Evolutionary conservation across 495 filamentous ascomycete species (phyloP).

Genomic region (Wilcoxina mikolae): DNA sequence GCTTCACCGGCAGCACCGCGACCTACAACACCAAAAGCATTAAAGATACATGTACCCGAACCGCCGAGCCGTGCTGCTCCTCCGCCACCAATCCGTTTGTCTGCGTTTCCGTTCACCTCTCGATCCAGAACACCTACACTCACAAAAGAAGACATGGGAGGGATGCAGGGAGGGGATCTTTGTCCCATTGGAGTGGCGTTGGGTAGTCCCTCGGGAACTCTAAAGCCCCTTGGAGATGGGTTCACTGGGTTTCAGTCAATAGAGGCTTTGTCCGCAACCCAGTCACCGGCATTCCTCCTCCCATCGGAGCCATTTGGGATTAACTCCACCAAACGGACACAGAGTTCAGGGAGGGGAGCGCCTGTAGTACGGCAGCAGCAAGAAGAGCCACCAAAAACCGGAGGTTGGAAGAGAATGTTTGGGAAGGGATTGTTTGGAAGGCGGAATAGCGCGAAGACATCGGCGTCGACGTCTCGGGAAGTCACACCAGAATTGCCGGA

Average conservation of each 20-base stretch:
- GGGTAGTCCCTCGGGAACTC: conserved; percentile 36
- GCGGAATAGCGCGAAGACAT: conserved; percentile 11
- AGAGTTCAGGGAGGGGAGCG: conserved; percentile 2
- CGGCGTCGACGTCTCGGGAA: neutral
- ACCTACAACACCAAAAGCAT: conserved; percentile 1
- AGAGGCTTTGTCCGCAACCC: neutral
- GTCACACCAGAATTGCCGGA: conserved; percentile 2
- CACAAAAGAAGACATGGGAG: conserved; percentile 33
- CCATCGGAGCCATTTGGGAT: conserved; percentile 16
- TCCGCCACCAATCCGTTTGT: neutral
- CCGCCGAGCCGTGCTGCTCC: neutral
- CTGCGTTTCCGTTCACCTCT: conserved; percentile 15
- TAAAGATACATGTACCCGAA: conserved; percentile 9
- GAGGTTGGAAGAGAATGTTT: conserved; percentile 22
- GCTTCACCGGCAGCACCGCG: conserved; percentile 2
- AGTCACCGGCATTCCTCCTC: conserved; percentile 8
- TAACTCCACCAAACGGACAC: neutral
- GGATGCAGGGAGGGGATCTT: conserved; percentile 24
- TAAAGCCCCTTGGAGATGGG: neutral
- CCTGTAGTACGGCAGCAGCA: conserved; percentile 9
- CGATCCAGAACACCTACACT: conserved; percentile 23
- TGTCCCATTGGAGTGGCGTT: conserved; percentile 43
- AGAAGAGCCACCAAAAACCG: conserved; percentile 16
- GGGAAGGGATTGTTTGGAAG: conserved; percentile 21
- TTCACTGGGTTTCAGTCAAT: neutral